Percentiles rank a stretch among this genome's conserved stretches.
phyloP scores from a whole-genome alignment of 805 yeast species.

The Cyberlindnera sargentensis region DNA sequence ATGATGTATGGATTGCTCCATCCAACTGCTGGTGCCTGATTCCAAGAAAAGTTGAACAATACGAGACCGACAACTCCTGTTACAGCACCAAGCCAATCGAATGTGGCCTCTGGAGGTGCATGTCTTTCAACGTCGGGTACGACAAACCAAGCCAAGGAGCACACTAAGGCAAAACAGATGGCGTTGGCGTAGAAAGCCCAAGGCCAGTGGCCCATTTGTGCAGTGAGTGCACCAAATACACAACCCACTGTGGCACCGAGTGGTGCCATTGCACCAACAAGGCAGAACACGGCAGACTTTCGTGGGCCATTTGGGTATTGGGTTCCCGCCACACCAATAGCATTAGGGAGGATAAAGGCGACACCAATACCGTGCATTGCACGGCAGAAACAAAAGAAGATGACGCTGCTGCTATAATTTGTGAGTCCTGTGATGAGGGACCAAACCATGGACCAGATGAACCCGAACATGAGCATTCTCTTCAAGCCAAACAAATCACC shows the following conservation, averaged over 20 bases:
- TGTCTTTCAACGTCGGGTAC: constrained; percentile 27
- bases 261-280: constrained; percentile 56
- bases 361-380: constrained; percentile 61
- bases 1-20: constrained; percentile 58
- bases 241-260: constrained; percentile 51
- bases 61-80: constrained; percentile 56
- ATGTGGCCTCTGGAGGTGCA: constrained; percentile 17
- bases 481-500: constrained; percentile 71
- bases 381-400: constrained; percentile 45
- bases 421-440: constrained; percentile 54
- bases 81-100: constrained; percentile 48
- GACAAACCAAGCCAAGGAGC: constrained; percentile 22
- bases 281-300: constrained; percentile 46
- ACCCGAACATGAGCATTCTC: constrained; percentile 45
- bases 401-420: constrained; percentile 38
- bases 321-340: constrained; percentile 47
- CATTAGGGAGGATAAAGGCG: constrained; percentile 52
- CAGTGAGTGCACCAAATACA: constrained; percentile 42
- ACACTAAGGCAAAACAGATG: constrained; percentile 28
- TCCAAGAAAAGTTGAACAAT: constrained; percentile 62
- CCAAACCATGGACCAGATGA: constrained; percentile 50
- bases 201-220: constrained; percentile 38
- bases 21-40: constrained; percentile 68
- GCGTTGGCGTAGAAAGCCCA: constrained; percentile 42
- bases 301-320: constrained; percentile 39